Evolutionary conservation across 1,284 basidiomycete species (phyloP), one percentile per base, ranked within the genome.

Genomic region (Ganoderma lingzhi): DNA sequence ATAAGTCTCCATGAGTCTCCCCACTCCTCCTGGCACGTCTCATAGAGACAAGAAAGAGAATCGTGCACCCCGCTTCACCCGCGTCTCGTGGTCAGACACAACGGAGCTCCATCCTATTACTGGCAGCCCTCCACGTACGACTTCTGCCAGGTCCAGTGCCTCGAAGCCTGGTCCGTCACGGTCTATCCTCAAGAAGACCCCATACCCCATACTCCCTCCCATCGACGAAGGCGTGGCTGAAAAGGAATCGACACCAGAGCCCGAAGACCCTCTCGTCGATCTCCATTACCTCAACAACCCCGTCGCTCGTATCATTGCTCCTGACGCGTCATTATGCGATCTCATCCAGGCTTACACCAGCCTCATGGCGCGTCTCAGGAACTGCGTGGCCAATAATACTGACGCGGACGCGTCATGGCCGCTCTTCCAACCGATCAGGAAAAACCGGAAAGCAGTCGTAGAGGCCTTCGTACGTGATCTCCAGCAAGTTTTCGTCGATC

Each of bases 291-390:
- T 94, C 35, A 84, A 84, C 23, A 82, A 84, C 37, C 89, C 91
- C 3, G 84, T 94, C 2, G 79, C 85, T 4, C 85, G 82, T 60
- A 89, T 94, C 60, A 78, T 91, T 23, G 82, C 86, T 4, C 71
- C 80, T 0, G 82, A 84, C 60, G 79, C 84, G 60, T 80, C 84
- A 35, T 78, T 89, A 58, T 82, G 82, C 59, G 87, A 90, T 63
- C 84, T 92, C 65, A 90, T 91, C 67, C 89, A 92, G 75, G 91
- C 90, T 0, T 94, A 94, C 78, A 89, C 87, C 35, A 77, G 92
- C 37, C 85, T 94, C 35, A 84, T 88, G 8, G 87, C 88, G 17
- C 88, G 93, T 53, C 77, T 94, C 44, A 84, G 90, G 17, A 78
- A 84, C 0, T 83, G 82, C 32, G 83, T 91, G 19, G 71, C 80